phyloP scores from a whole-genome alignment of 140 eudicot species.

The Flaveria floridana region DNA sequence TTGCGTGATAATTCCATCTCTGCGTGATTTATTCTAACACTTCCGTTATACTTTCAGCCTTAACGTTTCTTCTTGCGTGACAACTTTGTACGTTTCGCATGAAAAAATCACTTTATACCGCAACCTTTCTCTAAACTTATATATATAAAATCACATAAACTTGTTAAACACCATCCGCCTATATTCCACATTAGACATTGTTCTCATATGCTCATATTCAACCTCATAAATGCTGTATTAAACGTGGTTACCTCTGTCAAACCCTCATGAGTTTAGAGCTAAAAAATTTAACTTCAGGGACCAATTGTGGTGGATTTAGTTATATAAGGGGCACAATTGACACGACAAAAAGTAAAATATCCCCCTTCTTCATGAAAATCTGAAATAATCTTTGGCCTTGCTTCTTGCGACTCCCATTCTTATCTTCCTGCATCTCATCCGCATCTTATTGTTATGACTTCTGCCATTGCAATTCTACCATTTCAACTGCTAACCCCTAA shows the following conservation, averaged over 20 bases:
- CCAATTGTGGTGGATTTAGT: slow-evolving; percentile 9
- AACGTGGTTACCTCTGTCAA: background rate
- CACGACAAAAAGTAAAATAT: background rate
- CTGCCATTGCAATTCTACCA: slow-evolving; percentile 35
- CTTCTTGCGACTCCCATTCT: slow-evolving; percentile 28
- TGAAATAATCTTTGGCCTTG: slow-evolving; percentile 31
- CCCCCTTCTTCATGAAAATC: slow-evolving; percentile 4
- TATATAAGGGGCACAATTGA: background rate
- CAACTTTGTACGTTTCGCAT: no score
- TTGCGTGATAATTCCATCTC: no score
- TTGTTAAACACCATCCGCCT: no score
- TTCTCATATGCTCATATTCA: no score
- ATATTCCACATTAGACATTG: no score
- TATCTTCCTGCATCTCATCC: slow-evolving; percentile 33
- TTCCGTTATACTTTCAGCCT: no score
- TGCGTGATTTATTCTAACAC: no score
- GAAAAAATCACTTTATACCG: no score
- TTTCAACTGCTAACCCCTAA: slow-evolving; percentile 37
- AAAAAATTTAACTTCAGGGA: background rate
- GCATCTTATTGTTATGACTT: slow-evolving; percentile 39
- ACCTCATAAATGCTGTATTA: no score
- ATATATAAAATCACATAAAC: no score
- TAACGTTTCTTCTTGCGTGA: no score
- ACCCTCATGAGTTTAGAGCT: background rate
- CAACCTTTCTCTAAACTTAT: no score